Conservation (phyloP, 805 yeast genomes). For the Priceomyces haplophilus region DNA sequence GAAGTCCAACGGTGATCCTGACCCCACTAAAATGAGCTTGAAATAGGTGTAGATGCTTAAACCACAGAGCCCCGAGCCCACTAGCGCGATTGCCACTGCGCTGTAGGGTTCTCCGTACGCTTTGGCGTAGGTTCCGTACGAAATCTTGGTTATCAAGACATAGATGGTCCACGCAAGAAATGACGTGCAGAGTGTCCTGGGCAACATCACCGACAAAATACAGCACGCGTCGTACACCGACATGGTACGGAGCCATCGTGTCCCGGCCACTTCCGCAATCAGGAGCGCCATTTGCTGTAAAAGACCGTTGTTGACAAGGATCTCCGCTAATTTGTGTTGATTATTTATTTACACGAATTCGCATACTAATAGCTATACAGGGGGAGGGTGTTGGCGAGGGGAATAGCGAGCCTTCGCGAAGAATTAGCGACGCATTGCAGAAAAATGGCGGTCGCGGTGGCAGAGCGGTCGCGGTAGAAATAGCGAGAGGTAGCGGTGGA, state of each 20-base stretch:
- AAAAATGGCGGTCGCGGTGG: too few species aligned
- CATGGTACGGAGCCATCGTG: constrained; percentile 2
- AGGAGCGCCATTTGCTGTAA: background rate
- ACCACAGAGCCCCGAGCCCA: constrained; percentile 27
- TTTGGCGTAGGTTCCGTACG: constrained; percentile 17
- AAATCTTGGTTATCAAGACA: constrained; percentile 22
- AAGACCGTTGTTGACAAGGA: too few species aligned
- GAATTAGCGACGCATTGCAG: too few species aligned
- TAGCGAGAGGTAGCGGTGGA: too few species aligned
- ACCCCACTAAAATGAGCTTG: constrained; percentile 50
- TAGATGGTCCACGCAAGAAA: constrained; percentile 49
- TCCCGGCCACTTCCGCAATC: background rate
- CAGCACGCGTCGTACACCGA: constrained; percentile 4
- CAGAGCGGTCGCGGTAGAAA: too few species aligned
- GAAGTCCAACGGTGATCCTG: constrained; percentile 66
- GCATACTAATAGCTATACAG: too few species aligned
- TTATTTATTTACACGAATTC: background rate
- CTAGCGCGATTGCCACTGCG: constrained; percentile 16
- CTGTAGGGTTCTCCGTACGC: constrained; percentile 7
- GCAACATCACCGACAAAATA: constrained; percentile 32
- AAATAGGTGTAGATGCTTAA: constrained; percentile 51
- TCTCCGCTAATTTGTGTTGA: too few species aligned
- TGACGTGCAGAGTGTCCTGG: constrained; percentile 44
- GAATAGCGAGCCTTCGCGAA: too few species aligned
- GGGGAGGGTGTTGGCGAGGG: too few species aligned